Percentiles rank a stretch among this genome's conserved stretches.
Conservation (phyloP, 1,284 basidiomycete species). For the Moesziomyces aphidis region DNA sequence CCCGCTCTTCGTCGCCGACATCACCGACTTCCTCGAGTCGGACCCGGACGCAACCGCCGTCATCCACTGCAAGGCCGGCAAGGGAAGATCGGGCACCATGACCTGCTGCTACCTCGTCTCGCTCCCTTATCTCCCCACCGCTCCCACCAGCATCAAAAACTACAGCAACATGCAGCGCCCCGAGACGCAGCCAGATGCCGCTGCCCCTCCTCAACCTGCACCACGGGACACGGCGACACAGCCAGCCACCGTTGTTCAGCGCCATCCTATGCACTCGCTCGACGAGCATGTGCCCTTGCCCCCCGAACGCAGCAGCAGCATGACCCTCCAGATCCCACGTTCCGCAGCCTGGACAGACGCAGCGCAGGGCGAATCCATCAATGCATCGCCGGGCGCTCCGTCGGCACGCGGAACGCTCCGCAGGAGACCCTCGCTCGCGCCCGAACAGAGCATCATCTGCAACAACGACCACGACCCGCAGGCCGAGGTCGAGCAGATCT, state of each 20-base stretch:
- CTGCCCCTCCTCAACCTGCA: background rate
- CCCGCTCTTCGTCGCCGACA: slow-evolving; percentile 80
- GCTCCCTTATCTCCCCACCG: slow-evolving; percentile 48
- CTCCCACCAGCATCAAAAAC: slow-evolving; percentile 47
- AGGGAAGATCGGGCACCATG: slow-evolving; percentile 61
- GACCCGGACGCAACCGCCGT: slow-evolving; percentile 80
- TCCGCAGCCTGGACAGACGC: slow-evolving; percentile 18
- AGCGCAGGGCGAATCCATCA: background rate
- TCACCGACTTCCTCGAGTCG: slow-evolving; percentile 79
- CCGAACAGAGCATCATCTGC: slow-evolving; percentile 45
- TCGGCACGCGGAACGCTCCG: slow-evolving; percentile 15
- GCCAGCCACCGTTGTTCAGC: background rate
- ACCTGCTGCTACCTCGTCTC: slow-evolving; percentile 57
- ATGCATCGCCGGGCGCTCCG: background rate
- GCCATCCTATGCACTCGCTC: background rate
- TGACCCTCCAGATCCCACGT: slow-evolving; percentile 22
- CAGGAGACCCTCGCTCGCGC: slow-evolving; percentile 28
- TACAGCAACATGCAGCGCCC: slow-evolving; percentile 44
- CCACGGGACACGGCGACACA: background rate
- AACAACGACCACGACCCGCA: slow-evolving; percentile 42
- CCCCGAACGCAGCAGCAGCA: slow-evolving; percentile 12
- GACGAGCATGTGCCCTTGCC: slow-evolving; percentile 3
- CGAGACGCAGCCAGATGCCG: background rate
- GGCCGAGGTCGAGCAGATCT: slow-evolving; percentile 36
- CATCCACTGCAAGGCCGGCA: slow-evolving; percentile 81